Conservation (phyloP, 495 filamentous ascomycete genomes). For the Aspergillus affinis region DNA sequence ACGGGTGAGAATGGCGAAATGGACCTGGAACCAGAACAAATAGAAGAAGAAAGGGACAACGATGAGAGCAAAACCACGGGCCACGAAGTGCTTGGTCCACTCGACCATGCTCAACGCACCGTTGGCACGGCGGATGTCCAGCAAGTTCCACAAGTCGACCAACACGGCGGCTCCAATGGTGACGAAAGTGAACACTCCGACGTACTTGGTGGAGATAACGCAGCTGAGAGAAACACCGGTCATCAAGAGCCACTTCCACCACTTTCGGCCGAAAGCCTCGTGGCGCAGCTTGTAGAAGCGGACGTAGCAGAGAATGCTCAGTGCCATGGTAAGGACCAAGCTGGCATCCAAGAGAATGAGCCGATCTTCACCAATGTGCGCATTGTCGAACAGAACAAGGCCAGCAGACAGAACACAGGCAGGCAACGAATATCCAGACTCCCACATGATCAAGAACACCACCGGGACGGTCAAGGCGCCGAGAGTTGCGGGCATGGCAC, state of each 20-base stretch:
- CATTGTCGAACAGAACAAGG: slow-evolving; percentile 94
- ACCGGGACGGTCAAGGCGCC: slow-evolving; percentile 93
- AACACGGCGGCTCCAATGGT: slow-evolving; percentile 91
- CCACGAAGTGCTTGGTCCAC: slow-evolving; percentile 87
- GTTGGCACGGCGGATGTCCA: slow-evolving; percentile 79
- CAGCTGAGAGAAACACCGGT: slow-evolving; percentile 93
- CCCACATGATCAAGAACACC: slow-evolving; percentile 98
- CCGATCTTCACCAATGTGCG: slow-evolving; percentile 94
- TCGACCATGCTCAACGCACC: slow-evolving; percentile 73
- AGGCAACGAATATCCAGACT: slow-evolving; percentile 94
- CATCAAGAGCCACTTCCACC: slow-evolving; percentile 99
- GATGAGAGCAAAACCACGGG: slow-evolving; percentile 79
- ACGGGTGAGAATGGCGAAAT: slow-evolving; percentile 83
- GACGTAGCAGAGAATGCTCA: slow-evolving; percentile 89
- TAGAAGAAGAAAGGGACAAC: slow-evolving; percentile 95
- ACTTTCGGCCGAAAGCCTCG: slow-evolving; percentile 85
- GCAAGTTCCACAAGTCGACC: slow-evolving; percentile 92
- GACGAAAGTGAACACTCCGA: slow-evolving; percentile 94
- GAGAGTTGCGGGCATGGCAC: slow-evolving; percentile 87
- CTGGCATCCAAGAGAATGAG: slow-evolving; percentile 95
- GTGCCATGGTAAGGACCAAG: slow-evolving; percentile 91
- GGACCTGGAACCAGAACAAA: slow-evolving; percentile 99
- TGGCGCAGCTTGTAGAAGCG: slow-evolving; percentile 97
- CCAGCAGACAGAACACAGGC: slow-evolving; percentile 84
- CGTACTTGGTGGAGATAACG: slow-evolving; percentile 98